Conservation (phyloP, 2,329 filamentous ascomycete species). For the Tolypocladium pustulatum region DNA sequence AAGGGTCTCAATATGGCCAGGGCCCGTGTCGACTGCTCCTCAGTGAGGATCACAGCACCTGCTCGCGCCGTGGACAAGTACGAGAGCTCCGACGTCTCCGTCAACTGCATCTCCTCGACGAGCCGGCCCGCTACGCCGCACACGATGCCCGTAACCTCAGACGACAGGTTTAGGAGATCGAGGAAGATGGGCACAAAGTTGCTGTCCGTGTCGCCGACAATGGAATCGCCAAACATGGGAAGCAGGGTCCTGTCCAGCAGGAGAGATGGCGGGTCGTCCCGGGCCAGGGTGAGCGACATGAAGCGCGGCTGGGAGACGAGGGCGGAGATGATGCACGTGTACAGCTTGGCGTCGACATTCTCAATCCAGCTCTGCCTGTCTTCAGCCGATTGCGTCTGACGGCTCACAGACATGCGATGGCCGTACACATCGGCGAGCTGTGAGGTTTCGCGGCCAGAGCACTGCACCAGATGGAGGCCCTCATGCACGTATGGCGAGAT, state of each 20-base stretch:
- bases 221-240: conserved; percentile 55
- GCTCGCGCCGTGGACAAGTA: conserved; percentile 84
- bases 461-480: conserved; percentile 65
- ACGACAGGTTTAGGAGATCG: conserved; percentile 67
- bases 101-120: conserved; percentile 56
- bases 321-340: conserved; percentile 51
- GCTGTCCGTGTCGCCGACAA: conserved; percentile 65
- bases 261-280: conserved; percentile 63
- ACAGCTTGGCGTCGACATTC: conserved; percentile 51
- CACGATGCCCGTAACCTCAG: conserved; percentile 89
- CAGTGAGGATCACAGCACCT: conserved; percentile 77
- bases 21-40: conserved; percentile 63
- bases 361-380: conserved; percentile 40
- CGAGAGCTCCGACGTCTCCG: conserved; percentile 62
- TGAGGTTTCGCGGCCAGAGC: conserved; percentile 53
- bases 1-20: conserved; percentile 56
- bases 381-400: conserved; percentile 20
- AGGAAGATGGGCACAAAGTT: conserved; percentile 78
- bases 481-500: conserved; percentile 64
- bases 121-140: conserved; percentile 83
- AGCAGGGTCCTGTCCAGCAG: conserved; percentile 61
- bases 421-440: conserved; percentile 27
- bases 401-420: conserved; percentile 23
- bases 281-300: conserved; percentile 62
- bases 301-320: conserved; percentile 55